These are phyloP conservation scores for Arachnopeziza araneosa DNA, from an alignment of 2,329 filamentous ascomycete genomes.

Conservation along the genomic window DNA sequence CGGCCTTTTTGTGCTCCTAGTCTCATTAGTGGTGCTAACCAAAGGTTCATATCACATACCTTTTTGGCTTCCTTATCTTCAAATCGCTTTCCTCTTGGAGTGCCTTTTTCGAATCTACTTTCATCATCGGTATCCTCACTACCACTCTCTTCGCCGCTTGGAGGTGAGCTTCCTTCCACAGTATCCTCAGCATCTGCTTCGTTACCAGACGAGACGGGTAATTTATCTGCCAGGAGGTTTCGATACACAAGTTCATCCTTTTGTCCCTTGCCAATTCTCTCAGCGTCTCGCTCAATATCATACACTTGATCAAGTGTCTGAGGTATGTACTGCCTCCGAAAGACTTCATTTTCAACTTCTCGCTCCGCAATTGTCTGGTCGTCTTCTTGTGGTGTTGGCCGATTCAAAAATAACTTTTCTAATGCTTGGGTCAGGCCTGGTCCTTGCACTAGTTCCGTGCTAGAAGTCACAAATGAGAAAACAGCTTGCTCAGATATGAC, in stretches of 20 bases:
- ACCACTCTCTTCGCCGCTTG: not conserved
- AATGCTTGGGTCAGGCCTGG: slow-evolving; percentile 56
- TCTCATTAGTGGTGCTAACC: slow-evolving; percentile 9
- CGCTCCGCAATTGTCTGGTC: slow-evolving; percentile 49
- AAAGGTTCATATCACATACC: slow-evolving; percentile 34
- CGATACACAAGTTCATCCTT: slow-evolving; percentile 78
- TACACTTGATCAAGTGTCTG: slow-evolving; percentile 95
- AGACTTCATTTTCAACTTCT: slow-evolving; percentile 84
- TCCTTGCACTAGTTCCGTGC: slow-evolving; percentile 54
- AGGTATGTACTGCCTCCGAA: slow-evolving; percentile 93
- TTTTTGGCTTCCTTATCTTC: slow-evolving; percentile 89
- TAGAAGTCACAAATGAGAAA: slow-evolving; percentile 74
- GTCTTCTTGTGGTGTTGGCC: slow-evolving; percentile 49
- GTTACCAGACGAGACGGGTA: slow-evolving; percentile 36
- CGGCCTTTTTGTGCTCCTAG: slow-evolving; percentile 71
- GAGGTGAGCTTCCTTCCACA: slow-evolving; percentile 34
- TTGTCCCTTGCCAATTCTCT: slow-evolving; percentile 67
- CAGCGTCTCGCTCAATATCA: slow-evolving; percentile 86
- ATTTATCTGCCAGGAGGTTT: slow-evolving; percentile 71
- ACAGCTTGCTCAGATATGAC: slow-evolving; percentile 71
- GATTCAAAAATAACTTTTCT: slow-evolving; percentile 59
- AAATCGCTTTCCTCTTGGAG: slow-evolving; percentile 75
- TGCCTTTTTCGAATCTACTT: slow-evolving; percentile 56
- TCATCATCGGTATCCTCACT: slow-evolving; percentile 40
- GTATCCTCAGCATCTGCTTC: slow-evolving; percentile 37